Evolutionary conservation across 2,329 filamentous ascomycete species (phyloP).

Genomic region (Apiospora hydei): DNA sequence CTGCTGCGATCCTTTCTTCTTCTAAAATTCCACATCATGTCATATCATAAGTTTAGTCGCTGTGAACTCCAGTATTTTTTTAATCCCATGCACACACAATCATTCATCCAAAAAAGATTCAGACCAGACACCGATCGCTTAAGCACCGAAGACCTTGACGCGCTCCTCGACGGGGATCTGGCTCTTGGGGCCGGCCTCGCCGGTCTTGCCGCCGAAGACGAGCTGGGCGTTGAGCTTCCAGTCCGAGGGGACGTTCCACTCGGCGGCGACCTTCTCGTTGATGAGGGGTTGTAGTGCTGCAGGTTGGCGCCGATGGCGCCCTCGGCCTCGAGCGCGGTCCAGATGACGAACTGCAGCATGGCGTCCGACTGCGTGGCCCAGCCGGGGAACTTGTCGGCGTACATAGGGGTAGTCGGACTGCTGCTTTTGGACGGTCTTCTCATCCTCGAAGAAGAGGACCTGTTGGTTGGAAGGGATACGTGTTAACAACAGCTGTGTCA

Average conservation of each 20-base stretch:
- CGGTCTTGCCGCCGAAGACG: constrained; percentile 76
- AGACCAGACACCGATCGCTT: constrained; percentile 28
- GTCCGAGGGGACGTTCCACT: constrained; percentile 73
- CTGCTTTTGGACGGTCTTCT: constrained; percentile 68
- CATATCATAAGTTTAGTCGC: constrained; percentile 16
- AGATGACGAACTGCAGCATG: constrained; percentile 83
- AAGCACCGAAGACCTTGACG: constrained; percentile 69
- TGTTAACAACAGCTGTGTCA: neutral
- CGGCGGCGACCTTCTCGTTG: constrained; percentile 71
- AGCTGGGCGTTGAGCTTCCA: constrained; percentile 86
- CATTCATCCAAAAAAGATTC: neutral
- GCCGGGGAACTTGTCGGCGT: constrained; percentile 79
- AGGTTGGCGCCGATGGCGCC: constrained; percentile 50
- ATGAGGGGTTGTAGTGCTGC: constrained; percentile 75
- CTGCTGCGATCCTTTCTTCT: neutral
- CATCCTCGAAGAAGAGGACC: constrained; percentile 89
- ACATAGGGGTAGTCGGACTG: constrained; percentile 74
- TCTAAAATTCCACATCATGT: neutral
- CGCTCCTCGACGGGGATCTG: constrained; percentile 71
- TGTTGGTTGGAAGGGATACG: constrained; percentile 37
- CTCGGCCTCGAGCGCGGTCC: constrained; percentile 83
- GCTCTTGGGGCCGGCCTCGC: constrained; percentile 66
- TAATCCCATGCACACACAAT: constrained; percentile 26
- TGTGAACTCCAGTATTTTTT: constrained; percentile 8
- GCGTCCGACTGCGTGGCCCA: constrained; percentile 81